Percentiles rank a stretch among this genome's conserved stretches.
phyloP scores from a whole-genome alignment of 2,329 filamentous ascomycete species.

The Alternaria consortialis region DNA sequence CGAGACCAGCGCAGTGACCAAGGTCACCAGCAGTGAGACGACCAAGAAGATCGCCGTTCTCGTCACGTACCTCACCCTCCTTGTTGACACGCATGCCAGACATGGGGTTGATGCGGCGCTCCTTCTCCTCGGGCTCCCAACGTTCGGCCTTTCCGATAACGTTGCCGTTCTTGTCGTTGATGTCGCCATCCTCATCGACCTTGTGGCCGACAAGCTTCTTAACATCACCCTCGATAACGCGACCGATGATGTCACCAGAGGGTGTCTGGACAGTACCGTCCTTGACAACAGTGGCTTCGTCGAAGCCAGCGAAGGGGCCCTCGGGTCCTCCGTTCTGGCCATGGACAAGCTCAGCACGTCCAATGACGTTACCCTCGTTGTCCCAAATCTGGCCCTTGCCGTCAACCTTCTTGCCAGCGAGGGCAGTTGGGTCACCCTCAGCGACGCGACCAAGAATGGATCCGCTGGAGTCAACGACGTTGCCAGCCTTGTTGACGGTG shows the following conservation, averaged over 20 bases:
- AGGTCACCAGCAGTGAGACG: constrained; percentile 61
- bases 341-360: constrained; percentile 65
- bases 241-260: constrained; percentile 58
- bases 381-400: constrained; percentile 71
- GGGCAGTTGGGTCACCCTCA: constrained; percentile 64
- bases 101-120: constrained; percentile 68
- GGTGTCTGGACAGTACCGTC: constrained; percentile 64
- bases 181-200: constrained; percentile 62
- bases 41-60: constrained; percentile 61
- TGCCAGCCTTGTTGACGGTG: constrained; percentile 70
- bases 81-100: constrained; percentile 63
- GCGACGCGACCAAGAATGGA: constrained; percentile 65
- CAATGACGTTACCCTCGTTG: constrained; percentile 68
- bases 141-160: constrained; percentile 62
- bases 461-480: constrained; percentile 68
- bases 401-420: constrained; percentile 70
- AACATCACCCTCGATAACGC: constrained; percentile 60
- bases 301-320: constrained; percentile 68
- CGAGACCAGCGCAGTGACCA: constrained; percentile 61
- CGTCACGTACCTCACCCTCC: constrained; percentile 62
- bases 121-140: constrained; percentile 64
- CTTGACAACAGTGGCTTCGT: constrained; percentile 64
- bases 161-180: constrained; percentile 64
- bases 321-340: constrained; percentile 61
- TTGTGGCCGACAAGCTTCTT: constrained; percentile 62